Percentiles rank a stretch among this genome's conserved stretches.
Evolutionary conservation across 129 eudicot genomes (phyloP).

Genomic region (Arctium lappa): DNA sequence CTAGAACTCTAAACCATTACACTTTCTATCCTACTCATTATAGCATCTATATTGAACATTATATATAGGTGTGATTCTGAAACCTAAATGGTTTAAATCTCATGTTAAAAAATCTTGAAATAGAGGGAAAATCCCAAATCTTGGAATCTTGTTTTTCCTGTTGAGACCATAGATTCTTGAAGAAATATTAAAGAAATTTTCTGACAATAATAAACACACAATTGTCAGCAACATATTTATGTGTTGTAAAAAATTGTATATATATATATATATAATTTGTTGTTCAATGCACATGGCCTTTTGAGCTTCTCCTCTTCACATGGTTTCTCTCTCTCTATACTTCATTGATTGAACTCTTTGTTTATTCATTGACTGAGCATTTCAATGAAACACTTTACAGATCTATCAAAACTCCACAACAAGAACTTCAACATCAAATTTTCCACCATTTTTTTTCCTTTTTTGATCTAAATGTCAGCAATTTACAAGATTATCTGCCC

Average conservation of each 20-base stretch:
- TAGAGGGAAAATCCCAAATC: not conserved
- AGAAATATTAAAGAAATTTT: not conserved
- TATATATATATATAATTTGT: slow-evolving; percentile 11
- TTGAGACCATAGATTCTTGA: slow-evolving; percentile 16
- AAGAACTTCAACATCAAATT: slow-evolving; percentile 14
- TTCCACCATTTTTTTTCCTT: not conserved
- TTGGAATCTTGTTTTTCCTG: slow-evolving; percentile 4
- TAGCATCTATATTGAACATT: not conserved
- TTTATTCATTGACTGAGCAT: slow-evolving; percentile 26
- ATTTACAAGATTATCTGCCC: not conserved
- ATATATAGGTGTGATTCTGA: not conserved
- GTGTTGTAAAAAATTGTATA: slow-evolving; percentile 18
- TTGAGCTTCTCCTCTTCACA: slow-evolving; percentile 26
- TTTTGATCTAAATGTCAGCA: slow-evolving; percentile 16
- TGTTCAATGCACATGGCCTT: slow-evolving; percentile 33
- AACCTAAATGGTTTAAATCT: not conserved
- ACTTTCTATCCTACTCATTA: not conserved
- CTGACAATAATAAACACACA: slow-evolving; percentile 20
- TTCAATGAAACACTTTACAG: slow-evolving; percentile 19
- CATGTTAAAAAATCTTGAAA: not conserved
- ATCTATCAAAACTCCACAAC: not conserved
- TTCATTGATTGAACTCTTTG: slow-evolving; percentile 20
- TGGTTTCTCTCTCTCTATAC: slow-evolving; percentile 22
- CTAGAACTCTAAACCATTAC: not conserved
- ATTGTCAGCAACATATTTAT: slow-evolving; percentile 35